Base-by-base conservation (phyloP, 139 green algal genomes). In the Spirogloea muscicola region DNA sequence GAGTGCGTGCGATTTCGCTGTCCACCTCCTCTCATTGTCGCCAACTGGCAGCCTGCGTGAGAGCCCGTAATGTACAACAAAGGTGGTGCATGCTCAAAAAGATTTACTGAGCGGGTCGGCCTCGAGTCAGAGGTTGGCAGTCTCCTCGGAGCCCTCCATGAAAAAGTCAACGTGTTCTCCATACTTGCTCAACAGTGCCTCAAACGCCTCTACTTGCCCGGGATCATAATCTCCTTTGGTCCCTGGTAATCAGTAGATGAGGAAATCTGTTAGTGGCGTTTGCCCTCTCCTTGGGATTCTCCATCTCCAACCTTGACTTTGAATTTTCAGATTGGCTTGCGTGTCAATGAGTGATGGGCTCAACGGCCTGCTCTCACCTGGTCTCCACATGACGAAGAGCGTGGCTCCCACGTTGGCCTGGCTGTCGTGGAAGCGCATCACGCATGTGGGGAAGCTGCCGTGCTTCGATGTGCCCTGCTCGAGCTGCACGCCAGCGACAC, bases 351-450 rank as follows among this genome's bases (percentile, higher is more conserved):
- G 31, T 41, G 55, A 33, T 62, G 25, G 13, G n/a, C 21, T 31
- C 21, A 55, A 21, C 21, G 21, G 21, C 21, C 6, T 62, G 6
- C 52, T 62, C 52, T n/a, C 44, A 74, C 65, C 65, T 70, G 65
- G 65, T 42, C 69, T 76, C 68, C 68, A 76, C 68, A 76, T 76
- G 58, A 68, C 41, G 52, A 76, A 68, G n/a, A 76, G 5, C 16
- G 31, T 72, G 39, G 68, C 68, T 43, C 68, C 68, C 27, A 70
- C 51, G 34, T 49, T 37, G 25, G 25, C 31, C 27, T 67, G 13
- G 38, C n/a, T 58, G 33, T 76, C 59, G n/a, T 58, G 49, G 27
- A 76, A 76, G 9, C 68, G 49, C 21, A 76, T 70, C 18, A 31
- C 52, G 68, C 69, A 29, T 2, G 49, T 76, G 25, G 39, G 34